Conservation (phyloP, 164 flowering plant species). For the Tetracentron sinense region DNA sequence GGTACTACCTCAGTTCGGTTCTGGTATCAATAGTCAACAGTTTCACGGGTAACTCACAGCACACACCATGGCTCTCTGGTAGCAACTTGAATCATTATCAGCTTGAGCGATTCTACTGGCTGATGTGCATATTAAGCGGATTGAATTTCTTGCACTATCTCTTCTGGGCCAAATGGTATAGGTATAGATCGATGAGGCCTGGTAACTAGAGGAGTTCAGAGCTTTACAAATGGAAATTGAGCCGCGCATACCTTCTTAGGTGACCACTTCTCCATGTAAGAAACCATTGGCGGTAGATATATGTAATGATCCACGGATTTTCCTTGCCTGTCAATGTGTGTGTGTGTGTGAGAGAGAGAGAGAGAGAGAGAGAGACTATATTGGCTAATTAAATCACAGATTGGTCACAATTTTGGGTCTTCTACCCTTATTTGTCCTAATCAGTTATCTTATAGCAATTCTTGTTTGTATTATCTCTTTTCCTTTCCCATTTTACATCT, state of each 20-base stretch:
- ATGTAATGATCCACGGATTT: not conserved
- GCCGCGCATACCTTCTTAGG: slow-evolving; percentile 5
- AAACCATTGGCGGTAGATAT: not conserved
- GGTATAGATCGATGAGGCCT: slow-evolving; percentile 33
- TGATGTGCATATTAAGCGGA: slow-evolving; percentile 46
- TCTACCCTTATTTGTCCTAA: too few relatives aligned
- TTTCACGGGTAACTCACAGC: slow-evolving; percentile 60
- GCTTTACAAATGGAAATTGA: not conserved
- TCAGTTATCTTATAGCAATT: too few relatives aligned
- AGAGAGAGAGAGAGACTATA: not conserved
- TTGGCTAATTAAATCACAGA: not conserved
- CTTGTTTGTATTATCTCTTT: not conserved
- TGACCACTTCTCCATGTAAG: not conserved
- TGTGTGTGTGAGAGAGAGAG: too few relatives aligned
- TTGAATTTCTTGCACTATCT: slow-evolving; percentile 54
- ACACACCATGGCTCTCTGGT: slow-evolving; percentile 59
- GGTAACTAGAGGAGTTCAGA: not conserved
- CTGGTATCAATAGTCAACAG: slow-evolving; percentile 61
- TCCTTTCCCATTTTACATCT: too few relatives aligned
- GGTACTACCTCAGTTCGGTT: slow-evolving; percentile 56
- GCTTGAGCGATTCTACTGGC: slow-evolving; percentile 61
- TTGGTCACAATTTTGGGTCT: too few relatives aligned
- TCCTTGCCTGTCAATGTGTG: not conserved
- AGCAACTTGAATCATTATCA: slow-evolving; percentile 58
- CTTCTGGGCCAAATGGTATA: slow-evolving; percentile 64